These are phyloP conservation scores for Aegilops bicornis DNA, from an alignment of 176 grass and related monocot species.

Conservation along the genomic window DNA sequence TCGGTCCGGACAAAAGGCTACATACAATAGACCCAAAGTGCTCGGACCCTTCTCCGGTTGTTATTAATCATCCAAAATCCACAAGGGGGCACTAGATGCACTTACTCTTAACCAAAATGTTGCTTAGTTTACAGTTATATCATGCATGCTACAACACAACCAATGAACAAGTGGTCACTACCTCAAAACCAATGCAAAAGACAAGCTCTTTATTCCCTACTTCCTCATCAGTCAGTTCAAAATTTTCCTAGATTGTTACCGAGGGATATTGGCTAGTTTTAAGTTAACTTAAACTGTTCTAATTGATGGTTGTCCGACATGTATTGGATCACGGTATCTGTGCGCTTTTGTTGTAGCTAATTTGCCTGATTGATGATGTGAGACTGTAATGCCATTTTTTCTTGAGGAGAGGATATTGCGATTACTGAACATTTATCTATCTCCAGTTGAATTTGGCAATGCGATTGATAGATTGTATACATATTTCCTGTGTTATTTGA, in stretches of 20 bases:
- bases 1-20: too few species aligned
- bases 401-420: neutral
- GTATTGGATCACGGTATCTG: neutral
- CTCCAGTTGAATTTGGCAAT: constrained; percentile 18
- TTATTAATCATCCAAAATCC: too few species aligned
- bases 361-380: constrained; percentile 17
- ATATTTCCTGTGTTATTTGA: constrained; percentile 15
- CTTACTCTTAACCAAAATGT: neutral
- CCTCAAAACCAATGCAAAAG: constrained; percentile 6
- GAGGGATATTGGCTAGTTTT: neutral
- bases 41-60: too few species aligned
- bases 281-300: constrained; percentile 21
- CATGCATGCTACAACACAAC: neutral
- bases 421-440: constrained; percentile 12
- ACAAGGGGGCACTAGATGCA: too few species aligned
- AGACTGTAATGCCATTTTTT: neutral
- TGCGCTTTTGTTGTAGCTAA: constrained; percentile 6
- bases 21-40: too few species aligned
- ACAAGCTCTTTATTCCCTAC: neutral
- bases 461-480: neutral
- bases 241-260: neutral
- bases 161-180: neutral
- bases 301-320: neutral
- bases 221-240: neutral
- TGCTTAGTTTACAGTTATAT: constrained; percentile 23